phyloP scores from a whole-genome alignment of 805 yeast genomes.

The Nakazawaea pomicola region DNA sequence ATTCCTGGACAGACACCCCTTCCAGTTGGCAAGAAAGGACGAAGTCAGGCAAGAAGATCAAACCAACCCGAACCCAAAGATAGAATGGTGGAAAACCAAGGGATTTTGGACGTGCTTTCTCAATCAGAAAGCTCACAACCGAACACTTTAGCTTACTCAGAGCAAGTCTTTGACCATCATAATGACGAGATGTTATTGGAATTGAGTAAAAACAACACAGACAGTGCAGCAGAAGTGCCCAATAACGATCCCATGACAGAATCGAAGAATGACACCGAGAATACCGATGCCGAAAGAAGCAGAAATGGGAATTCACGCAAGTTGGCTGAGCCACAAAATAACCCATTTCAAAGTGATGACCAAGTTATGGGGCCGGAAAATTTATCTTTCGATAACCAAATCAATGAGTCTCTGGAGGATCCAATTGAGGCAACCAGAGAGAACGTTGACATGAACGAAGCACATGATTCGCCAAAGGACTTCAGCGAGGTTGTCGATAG shows the following conservation, averaged over 20 bases:
- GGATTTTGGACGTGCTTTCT: not conserved
- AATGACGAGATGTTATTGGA: slow-evolving; percentile 12
- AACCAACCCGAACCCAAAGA: not conserved
- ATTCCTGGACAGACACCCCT: no score
- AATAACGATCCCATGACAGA: not conserved
- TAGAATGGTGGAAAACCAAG: not conserved
- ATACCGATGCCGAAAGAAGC: not conserved
- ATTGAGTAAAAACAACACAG: no score
- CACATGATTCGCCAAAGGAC: no score
- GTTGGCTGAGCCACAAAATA: no score
- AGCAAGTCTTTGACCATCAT: slow-evolving; percentile 7
- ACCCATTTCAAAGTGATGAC: no score
- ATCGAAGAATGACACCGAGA: not conserved
- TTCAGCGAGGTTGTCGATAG: no score
- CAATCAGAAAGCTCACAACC: not conserved
- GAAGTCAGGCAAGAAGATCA: not conserved
- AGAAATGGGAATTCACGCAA: no score
- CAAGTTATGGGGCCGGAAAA: not conserved
- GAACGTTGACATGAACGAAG: no score
- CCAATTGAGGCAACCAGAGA: no score
- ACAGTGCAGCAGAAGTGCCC: no score
- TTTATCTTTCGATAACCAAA: not conserved
- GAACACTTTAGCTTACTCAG: not conserved
- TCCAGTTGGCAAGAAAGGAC: no score
- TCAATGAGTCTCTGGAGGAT: not conserved